Evolutionary conservation across 331 rosid genomes (phyloP), one percentile per base, ranked within the genome.

Genomic region (Saraca asoca): DNA sequence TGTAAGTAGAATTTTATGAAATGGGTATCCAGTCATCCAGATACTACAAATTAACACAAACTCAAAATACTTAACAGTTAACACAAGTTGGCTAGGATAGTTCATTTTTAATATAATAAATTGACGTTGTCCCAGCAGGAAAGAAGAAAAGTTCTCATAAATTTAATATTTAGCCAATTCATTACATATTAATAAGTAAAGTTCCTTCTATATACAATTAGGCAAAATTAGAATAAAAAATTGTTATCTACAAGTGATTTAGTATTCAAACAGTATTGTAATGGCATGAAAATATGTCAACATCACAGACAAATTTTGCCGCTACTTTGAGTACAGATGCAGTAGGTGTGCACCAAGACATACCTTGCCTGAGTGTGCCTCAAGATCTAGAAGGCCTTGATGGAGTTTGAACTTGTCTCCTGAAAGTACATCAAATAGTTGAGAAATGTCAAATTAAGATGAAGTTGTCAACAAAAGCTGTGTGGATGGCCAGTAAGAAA

Each of bases 331-430:
- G 12, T 44, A 33, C 44, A 33, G 31, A 34, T 33, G 69, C 16
- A 46, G 15, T 15, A 57, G 7, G 12, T 10, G 50, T 19, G 51
- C 38, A 43, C 19, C 60, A 74, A 39, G 19, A 61, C 71, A 70
- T 70, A 82, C 91, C 88, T 72, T 75, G 75, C 64, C 84, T 72
- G 41, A 85, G 79, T 24, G 31, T 94, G 79, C 99, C 84, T 56
- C 90, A 77, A 39, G 97, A 88, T 80, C 97, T 86, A 64, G 98
- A 71, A 65, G 97, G 99, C 88, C 97, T 85, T 43, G 97, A 71
- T 18, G 97, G 96, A 10, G 97, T 86, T 68, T 78, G 97, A 79
- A 86, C 97, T 82, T 90, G 99, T 61, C 95, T 82, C 86, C 99
- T 94, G 77, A 65, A 43, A 70, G 39, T 20, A 37, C 41, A 37